Conservation (phyloP, 1,139 yeast species). For the Suhomyces anneliseae region DNA sequence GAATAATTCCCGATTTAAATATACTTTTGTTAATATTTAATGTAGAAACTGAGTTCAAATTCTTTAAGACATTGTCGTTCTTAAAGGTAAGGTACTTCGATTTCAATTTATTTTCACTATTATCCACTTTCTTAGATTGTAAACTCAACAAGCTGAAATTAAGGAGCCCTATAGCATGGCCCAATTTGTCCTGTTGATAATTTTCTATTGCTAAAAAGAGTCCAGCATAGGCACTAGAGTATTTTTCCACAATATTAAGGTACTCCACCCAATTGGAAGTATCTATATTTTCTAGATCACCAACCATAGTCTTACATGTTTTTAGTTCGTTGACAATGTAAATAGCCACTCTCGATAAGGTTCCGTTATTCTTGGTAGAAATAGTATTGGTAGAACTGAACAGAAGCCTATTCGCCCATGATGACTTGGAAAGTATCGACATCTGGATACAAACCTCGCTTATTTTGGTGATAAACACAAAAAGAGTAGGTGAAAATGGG, state of each 20-base stretch:
- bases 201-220: constrained; percentile 43
- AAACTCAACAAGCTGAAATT: constrained; percentile 40
- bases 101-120: constrained; percentile 19
- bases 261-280: constrained; percentile 36
- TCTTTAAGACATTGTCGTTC: constrained; percentile 34
- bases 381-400: constrained; percentile 30
- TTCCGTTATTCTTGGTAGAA: constrained; percentile 37
- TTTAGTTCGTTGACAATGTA: constrained; percentile 37
- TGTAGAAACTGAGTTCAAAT: constrained; percentile 38
- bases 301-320: constrained; percentile 9
- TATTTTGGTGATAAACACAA: constrained; percentile 28
- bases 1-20: constrained; percentile 36
- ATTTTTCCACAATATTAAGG: constrained; percentile 33
- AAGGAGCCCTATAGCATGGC: constrained; percentile 45
- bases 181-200: constrained; percentile 42
- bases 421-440: constrained; percentile 41
- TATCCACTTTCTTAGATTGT: constrained; percentile 34
- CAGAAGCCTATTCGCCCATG: constrained; percentile 40
- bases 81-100: constrained; percentile 28
- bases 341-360: constrained; percentile 44
- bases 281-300: constrained; percentile 15
- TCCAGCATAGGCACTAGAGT: constrained; percentile 44
- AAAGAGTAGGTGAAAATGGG: constrained; percentile 12
- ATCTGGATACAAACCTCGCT: constrained; percentile 38
- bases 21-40: constrained; percentile 37